These are phyloP conservation scores for Sporothrix inflata DNA, from an alignment of 2,329 filamentous ascomycete species.

Conservation along the genomic window DNA sequence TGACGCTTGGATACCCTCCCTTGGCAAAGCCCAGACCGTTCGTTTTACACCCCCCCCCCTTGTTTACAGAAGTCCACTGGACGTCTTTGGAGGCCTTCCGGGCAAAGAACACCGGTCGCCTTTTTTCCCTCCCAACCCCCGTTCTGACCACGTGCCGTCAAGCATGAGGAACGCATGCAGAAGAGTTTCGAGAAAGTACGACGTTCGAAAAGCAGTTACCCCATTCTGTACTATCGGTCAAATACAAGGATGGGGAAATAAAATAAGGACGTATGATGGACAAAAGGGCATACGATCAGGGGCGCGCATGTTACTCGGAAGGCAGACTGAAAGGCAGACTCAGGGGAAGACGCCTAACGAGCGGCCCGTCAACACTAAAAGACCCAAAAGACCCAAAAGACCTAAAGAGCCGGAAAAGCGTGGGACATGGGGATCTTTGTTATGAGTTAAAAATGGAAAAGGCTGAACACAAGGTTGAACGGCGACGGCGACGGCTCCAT, in stretches of 20 bases:
- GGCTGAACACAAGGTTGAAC: conserved; percentile 14
- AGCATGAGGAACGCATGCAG: background rate
- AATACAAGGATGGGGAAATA: background rate
- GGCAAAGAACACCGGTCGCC: background rate
- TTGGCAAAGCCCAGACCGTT: background rate
- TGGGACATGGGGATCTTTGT: background rate
- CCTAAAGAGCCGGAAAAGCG: background rate
- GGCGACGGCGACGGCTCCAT: background rate
- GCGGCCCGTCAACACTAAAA: background rate
- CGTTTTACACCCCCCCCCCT: background rate
- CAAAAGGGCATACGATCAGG: background rate
- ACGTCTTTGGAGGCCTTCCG: background rate
- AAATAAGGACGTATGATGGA: background rate
- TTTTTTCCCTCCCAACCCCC: background rate
- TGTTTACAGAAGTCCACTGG: background rate
- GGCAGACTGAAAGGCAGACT: conserved; percentile 19
- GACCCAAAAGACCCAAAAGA: background rate
- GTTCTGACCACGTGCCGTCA: background rate
- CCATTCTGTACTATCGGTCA: background rate
- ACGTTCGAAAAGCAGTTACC: background rate
- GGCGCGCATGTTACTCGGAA: background rate
- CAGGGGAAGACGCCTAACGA: background rate
- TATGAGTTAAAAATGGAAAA: conserved; percentile 7
- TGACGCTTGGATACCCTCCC: background rate
- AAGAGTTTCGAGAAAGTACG: background rate